Base-by-base conservation (phyloP, 345 rosid species). In the Kernera saxatilis region DNA sequence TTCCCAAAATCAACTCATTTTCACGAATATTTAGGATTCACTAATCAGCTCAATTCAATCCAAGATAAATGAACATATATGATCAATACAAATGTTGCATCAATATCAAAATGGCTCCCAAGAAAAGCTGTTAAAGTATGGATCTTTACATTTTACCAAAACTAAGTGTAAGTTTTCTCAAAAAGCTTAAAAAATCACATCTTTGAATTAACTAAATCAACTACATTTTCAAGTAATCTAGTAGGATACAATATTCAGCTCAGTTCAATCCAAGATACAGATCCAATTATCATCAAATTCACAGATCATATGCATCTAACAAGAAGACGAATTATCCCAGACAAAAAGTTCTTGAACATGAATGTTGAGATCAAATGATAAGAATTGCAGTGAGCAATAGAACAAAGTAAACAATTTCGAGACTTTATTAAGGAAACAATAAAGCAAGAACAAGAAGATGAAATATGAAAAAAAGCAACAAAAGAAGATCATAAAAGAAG, bases 241-340 rank as follows among this genome's bases (percentile, higher is more conserved):
- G 27, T 15, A 54, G 27, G 17, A 9, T 37, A 36, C 36, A 41
- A 6, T 8, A 45, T 19, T 45, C 51, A 45, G 13, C 25, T 45
- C 19, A 43, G 17, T 36, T 23, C 21, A 35, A 12, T n/a, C 1
- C 12, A 45, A 70, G 23, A 26, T 22, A 25, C 63, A 71, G 64
- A 64, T 72, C 76, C 50, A 54, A 25, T 32, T 43, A 50, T 72
- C 41, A 73, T n/a, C n/a, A n/a, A n/a, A 36, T 30, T 72, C 12
- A 18, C 21, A 33, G 13, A 70, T 70, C 57, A n/a, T 56, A 21
- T 10, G 17, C 3, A 63, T 63, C n/a, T n/a, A 52, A 52, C 15
- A n/a, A 29, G 37, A 15, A 4, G 49, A 36, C 11, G 50, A 50
- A 35, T 64, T 23, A 30, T 49, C 22, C 43, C 49, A 22, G 21